phyloP scores from a whole-genome alignment of 176 grass and related monocot species.

The Aegilops tauschii region DNA sequence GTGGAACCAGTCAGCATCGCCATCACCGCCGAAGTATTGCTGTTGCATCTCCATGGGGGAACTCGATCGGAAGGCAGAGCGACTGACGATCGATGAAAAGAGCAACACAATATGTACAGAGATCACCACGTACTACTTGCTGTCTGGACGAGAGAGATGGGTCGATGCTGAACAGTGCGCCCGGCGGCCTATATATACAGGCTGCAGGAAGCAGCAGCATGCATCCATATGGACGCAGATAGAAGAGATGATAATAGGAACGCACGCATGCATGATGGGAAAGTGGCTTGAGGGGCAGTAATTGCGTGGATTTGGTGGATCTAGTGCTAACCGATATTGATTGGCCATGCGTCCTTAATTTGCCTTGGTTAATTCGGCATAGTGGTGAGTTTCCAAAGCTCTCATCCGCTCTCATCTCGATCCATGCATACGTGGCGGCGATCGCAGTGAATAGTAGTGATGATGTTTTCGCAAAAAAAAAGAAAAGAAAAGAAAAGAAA shows the following conservation, averaged over 20 bases:
- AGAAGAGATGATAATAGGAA: neutral
- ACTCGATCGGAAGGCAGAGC: neutral
- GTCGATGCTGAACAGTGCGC: neutral
- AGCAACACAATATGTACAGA: neutral
- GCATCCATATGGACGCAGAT: neutral
- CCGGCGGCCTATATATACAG: neutral
- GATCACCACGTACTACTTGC: neutral
- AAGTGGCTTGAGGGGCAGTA: slow-evolving; percentile 10
- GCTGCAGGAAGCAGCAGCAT: neutral
- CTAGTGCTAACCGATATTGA: neutral
- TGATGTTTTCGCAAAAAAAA: neutral
- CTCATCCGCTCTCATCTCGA: neutral
- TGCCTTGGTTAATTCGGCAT: neutral
- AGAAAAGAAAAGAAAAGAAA: too few species aligned
- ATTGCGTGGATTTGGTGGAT: slow-evolving; percentile 24
- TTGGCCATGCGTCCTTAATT: neutral
- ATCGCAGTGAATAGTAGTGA: neutral
- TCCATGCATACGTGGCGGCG: slow-evolving; percentile 1
- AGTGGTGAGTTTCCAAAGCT: neutral
- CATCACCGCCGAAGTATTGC: neutral
- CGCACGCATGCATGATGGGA: neutral
- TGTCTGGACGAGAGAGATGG: neutral
- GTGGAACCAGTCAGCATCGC: neutral
- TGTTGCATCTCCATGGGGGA: slow-evolving; percentile 7
- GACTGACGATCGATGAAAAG: neutral